Evolutionary conservation across 1,284 basidiomycete genomes (phyloP).

Genomic region (Melampsora abietis-canadensis): DNA sequence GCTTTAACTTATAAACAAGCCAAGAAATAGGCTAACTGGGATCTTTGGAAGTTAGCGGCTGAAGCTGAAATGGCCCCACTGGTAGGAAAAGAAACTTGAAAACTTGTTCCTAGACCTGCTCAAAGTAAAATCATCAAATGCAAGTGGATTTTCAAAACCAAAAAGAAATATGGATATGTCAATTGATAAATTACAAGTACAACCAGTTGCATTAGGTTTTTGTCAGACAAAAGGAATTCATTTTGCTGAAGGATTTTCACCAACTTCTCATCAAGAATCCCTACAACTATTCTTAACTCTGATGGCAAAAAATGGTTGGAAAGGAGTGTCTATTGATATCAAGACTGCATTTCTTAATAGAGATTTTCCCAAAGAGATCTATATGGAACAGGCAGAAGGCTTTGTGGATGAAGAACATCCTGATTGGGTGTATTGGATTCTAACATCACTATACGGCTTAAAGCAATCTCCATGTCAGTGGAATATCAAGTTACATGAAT

Average conservation of each 20-base stretch:
- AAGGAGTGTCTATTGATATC: background rate
- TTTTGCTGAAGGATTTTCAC: constrained; percentile 41
- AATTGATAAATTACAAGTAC: no score
- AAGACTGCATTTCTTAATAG: constrained; percentile 13
- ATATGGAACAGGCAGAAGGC: constrained; percentile 4
- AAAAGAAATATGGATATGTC: no score
- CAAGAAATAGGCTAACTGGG: no score
- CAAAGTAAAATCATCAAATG: no score
- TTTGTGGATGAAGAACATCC: constrained; percentile 1
- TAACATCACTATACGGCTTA: background rate
- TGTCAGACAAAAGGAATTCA: no score
- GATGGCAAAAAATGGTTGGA: background rate
- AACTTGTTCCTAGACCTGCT: no score
- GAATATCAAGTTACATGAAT: background rate
- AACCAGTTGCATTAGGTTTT: no score
- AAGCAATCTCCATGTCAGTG: constrained; percentile 16
- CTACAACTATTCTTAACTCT: background rate
- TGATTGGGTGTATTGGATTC: constrained; percentile 1
- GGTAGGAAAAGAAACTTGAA: no score
- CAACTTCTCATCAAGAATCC: background rate
- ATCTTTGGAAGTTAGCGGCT: no score
- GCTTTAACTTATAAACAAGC: no score
- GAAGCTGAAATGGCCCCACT: no score
- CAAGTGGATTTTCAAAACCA: no score
- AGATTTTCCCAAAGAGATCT: background rate